Percentiles rank a stretch among this genome's conserved stretches.
Evolutionary conservation across 2,329 filamentous ascomycete species (phyloP).

Genomic region (Stagonosporopsis rhizophila): DNA sequence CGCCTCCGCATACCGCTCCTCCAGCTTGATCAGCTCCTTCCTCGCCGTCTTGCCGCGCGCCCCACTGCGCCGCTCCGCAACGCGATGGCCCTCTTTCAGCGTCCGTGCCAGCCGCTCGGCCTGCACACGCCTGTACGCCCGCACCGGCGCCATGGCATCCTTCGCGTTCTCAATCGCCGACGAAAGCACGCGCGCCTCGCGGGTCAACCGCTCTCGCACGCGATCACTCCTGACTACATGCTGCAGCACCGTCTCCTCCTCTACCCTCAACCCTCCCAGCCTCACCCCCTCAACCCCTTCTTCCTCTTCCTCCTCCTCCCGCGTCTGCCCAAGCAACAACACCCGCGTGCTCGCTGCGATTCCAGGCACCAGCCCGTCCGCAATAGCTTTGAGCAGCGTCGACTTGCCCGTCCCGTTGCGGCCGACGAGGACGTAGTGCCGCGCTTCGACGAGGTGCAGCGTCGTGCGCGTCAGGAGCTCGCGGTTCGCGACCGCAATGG

Average conservation of each 20-base stretch:
- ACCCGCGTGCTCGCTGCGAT: constrained; percentile 48
- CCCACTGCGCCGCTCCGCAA: constrained; percentile 76
- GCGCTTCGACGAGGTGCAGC: constrained; percentile 73
- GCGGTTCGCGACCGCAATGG: constrained; percentile 66
- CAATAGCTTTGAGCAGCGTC: constrained; percentile 76
- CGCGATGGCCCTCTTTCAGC: constrained; percentile 74
- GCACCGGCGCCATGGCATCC: constrained; percentile 65
- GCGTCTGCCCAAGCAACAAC: constrained; percentile 47
- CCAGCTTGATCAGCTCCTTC: constrained; percentile 74
- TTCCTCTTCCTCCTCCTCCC: constrained; percentile 44
- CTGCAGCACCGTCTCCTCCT: constrained; percentile 64
- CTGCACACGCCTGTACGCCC: constrained; percentile 66
- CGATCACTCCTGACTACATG: constrained; percentile 66
- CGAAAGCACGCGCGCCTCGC: constrained; percentile 68
- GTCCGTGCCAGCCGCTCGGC: constrained; percentile 68
- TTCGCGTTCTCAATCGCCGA: constrained; percentile 64
- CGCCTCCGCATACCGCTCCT: constrained; percentile 70
- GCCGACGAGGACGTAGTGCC: constrained; percentile 79
- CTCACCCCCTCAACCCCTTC: constrained; percentile 25
- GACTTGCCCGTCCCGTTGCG: constrained; percentile 86
- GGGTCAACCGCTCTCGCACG: constrained; percentile 62
- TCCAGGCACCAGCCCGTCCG: constrained; percentile 79
- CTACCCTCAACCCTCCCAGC: no score
- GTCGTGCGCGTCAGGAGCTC: constrained; percentile 76
- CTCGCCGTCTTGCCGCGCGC: constrained; percentile 75